Percentiles rank a stretch among this genome's conserved stretches.
phyloP scores from a whole-genome alignment of 2,329 filamentous ascomycete genomes.

The Fusarium chaquense region DNA sequence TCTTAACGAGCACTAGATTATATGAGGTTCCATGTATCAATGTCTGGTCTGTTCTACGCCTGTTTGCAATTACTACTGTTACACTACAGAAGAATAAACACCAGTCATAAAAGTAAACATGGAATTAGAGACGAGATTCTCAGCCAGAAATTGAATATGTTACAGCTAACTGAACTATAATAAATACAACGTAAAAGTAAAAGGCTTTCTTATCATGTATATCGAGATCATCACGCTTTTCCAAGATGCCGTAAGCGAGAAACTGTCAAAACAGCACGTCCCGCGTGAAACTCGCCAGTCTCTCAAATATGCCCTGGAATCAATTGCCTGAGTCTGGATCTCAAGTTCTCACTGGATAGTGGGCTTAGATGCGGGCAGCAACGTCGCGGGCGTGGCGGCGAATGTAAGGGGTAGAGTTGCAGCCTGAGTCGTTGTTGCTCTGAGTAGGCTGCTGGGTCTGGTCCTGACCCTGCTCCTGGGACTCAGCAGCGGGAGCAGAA shows the following conservation, averaged over 20 bases:
- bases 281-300: slow-evolving; percentile 19
- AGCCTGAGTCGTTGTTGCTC: neutral
- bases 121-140: neutral
- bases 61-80: neutral
- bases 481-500: slow-evolving; percentile 1
- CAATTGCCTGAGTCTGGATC: neutral
- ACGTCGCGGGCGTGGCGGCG: slow-evolving; percentile 20
- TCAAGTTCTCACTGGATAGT: neutral
- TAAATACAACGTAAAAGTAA: neutral
- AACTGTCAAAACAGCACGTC: slow-evolving; percentile 19
- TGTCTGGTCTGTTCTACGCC: too few species aligned
- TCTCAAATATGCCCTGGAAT: slow-evolving; percentile 1
- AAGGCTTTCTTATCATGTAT: neutral
- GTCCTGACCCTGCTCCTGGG: neutral
- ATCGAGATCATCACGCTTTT: neutral
- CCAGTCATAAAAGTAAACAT: neutral
- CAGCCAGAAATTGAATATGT: neutral
- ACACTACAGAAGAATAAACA: neutral
- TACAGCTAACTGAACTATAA: neutral
- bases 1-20: neutral
- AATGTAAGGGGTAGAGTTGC: slow-evolving; percentile 3
- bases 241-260: neutral
- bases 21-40: too few species aligned
- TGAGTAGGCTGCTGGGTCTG: neutral
- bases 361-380: neutral